Base-by-base conservation (phyloP, 345 rosid genomes). In the Lumnitzera littorea region DNA sequence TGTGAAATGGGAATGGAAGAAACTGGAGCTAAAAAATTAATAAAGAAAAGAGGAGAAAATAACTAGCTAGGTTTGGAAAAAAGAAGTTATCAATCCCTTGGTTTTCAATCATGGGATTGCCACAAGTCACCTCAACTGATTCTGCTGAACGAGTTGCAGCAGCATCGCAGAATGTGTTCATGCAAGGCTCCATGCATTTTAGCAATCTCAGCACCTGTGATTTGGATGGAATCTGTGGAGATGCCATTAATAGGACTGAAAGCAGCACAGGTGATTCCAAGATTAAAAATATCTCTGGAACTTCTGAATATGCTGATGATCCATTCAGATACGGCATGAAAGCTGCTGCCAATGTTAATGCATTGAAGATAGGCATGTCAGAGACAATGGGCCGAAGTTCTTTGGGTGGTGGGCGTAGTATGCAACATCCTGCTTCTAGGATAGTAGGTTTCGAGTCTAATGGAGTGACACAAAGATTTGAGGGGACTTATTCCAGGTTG, bases 361-460 rank as follows among this genome's bases (percentile, higher is more conserved):
- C 81, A 52, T 65, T 70, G 47, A 70, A 63, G 78, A 72, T 68
- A 55, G 67, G 74, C 62, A 55, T 80, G 62, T 64, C 64, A 2
- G 74, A 78, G 73, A 67, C 60, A 69, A 67, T 29, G 72, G 69
- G 74, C 61, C 69, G 60, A 24, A 59, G 57, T 64, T 63, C 73
- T 75, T 56, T 70, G 56, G 71, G 55, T 65, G 62, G 57, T 67
- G 83, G 62, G 65, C 67, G 61, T 68, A 73, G 46, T 54, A 24
- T 63, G 53, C 83, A 56, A 41, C 58, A 55, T 55, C 91, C 91
- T 75, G 78, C 78, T 57, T 75, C 91, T 60, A 81, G 98, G 72
- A 85, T 87, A 61, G 84, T 91, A 60, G 96, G 96, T 46, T 91
- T 87, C 70, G 86, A 80, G 61, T 79, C 95, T 58, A 65, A 46